Percentiles rank a stretch among this genome's conserved stretches.
Evolutionary conservation across 1,284 basidiomycete genomes (phyloP).

Genomic region (Pterula multifida): DNA sequence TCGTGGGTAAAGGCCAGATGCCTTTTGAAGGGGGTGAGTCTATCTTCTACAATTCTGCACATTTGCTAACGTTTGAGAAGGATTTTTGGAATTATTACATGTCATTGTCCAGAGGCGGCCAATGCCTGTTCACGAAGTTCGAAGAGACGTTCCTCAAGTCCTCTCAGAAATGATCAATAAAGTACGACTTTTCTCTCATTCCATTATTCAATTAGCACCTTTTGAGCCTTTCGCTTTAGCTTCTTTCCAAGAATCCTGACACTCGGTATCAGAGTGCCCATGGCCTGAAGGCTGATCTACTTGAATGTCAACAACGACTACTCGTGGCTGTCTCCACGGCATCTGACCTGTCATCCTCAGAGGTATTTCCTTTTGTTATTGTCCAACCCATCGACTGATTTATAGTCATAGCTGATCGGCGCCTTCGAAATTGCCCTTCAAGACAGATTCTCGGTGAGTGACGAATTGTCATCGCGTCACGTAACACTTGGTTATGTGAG

Average conservation of each 20-base stretch:
- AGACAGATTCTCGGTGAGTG: slow-evolving; percentile 47
- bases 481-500: slow-evolving; percentile 3
- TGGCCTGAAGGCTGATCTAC: slow-evolving; percentile 50
- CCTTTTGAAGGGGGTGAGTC: slow-evolving; percentile 55
- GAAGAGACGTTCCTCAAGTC: slow-evolving; percentile 57
- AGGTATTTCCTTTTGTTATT: slow-evolving; percentile 23
- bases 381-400: slow-evolving; percentile 6
- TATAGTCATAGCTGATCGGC: slow-evolving; percentile 41
- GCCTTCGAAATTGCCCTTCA: slow-evolving; percentile 49
- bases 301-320: slow-evolving; percentile 53
- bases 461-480: background rate
- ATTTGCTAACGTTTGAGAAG: background rate
- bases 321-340: slow-evolving; percentile 43
- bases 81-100: slow-evolving; percentile 44
- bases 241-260: slow-evolving; percentile 54
- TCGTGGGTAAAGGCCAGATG: slow-evolving; percentile 56
- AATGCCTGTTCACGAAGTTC: slow-evolving; percentile 64
- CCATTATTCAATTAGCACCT: slow-evolving; percentile 1
- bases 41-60: slow-evolving; percentile 11
- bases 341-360: slow-evolving; percentile 39
- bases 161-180: slow-evolving; percentile 60
- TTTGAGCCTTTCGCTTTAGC: slow-evolving; percentile 20
- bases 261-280: slow-evolving; percentile 56
- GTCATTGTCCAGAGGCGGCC: slow-evolving; percentile 58
- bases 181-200: slow-evolving; percentile 19